phyloP scores from a whole-genome alignment of 345 rosid genomes.

The Pugionium cornutum region DNA sequence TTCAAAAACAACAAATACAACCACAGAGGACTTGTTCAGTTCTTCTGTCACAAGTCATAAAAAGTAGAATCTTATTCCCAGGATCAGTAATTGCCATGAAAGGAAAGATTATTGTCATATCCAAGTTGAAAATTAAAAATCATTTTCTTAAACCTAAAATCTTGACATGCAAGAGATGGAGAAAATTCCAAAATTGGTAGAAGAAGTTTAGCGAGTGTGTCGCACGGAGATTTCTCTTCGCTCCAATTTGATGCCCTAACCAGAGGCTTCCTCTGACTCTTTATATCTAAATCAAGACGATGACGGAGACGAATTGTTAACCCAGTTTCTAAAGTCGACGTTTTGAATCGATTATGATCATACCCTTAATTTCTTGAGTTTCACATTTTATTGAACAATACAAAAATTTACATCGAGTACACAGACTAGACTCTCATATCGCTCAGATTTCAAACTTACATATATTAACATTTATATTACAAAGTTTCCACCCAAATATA shows the following conservation, averaged over 20 bases:
- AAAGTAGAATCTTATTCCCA: background rate
- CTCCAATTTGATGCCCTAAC: conserved; percentile 71
- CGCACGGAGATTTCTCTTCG: conserved; percentile 75
- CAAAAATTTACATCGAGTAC: background rate
- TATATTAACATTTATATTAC: conserved; percentile 14
- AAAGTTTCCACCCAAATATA: conserved; percentile 34
- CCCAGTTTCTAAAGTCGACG: conserved; percentile 39
- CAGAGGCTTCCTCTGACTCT: conserved; percentile 57
- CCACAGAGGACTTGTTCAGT: too few relatives aligned
- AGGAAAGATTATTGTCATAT: background rate
- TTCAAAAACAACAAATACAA: too few relatives aligned
- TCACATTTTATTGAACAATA: conserved; percentile 8
- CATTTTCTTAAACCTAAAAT: too few relatives aligned
- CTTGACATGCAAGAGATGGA: background rate
- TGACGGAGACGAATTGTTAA: conserved; percentile 42
- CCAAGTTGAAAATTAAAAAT: too few relatives aligned
- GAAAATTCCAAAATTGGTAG: background rate
- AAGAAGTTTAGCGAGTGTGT: conserved; percentile 68
- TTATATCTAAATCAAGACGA: conserved; percentile 48
- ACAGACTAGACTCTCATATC: conserved; percentile 4
- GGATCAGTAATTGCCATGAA: background rate
- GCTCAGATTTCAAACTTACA: background rate
- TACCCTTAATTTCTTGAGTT: background rate
- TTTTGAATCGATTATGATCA: conserved; percentile 42
- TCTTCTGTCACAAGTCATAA: conserved; percentile 10